Base-by-base conservation (phyloP, 1,284 basidiomycete species). In the Ceratobasidium sp. region DNA sequence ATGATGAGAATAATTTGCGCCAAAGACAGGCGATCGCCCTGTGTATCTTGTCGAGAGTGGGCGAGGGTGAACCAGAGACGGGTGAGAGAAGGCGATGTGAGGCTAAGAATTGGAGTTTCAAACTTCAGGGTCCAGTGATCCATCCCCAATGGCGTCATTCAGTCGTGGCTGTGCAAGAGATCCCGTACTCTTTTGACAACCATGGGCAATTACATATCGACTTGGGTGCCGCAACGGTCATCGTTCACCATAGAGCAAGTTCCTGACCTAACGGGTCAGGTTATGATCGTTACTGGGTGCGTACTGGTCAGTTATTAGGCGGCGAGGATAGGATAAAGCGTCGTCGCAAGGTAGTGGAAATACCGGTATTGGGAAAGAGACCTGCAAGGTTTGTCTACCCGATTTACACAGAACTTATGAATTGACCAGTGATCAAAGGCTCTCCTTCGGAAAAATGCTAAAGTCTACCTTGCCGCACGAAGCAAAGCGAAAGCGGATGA, bases 401-500 rank as follows among this genome's bases (percentile, higher is more conserved):
- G 33, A 33, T 33, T 33, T 33, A 33, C 33, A 33, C 33, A 33
- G 33, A 33, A 33, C 33, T 33, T 33, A 84, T 26, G 12, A 17
- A 33, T 4, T 12, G 10, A 42, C 15, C 17, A 42, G 13, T 56
- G 12, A 20, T 28, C 3, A 13, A 28, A 88, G 87, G 87, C 85
- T 5, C 85, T 91, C 13, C 86, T 93, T 57, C 79, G 82, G 7
- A 87, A 87, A 74, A 89, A 90, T 52, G 91, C 91, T 6, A 91
- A 87, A 78, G 92, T 94, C 0, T 93, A 92, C 82, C 85, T 93
- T 79, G 90, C 89, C 1, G 86, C 87, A 26, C 86, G 92, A n/a
- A 88, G 84, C 80, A 81, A 84, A 77, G 80, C 83, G 40, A 90
- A 88, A 74, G 90, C 88, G 0, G 79, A 85, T 46, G 83, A 81